Evolutionary conservation across 768 basidiomycete genomes (phyloP), one percentile per base, ranked within the genome.

Genomic region (Mycena galericulata): DNA sequence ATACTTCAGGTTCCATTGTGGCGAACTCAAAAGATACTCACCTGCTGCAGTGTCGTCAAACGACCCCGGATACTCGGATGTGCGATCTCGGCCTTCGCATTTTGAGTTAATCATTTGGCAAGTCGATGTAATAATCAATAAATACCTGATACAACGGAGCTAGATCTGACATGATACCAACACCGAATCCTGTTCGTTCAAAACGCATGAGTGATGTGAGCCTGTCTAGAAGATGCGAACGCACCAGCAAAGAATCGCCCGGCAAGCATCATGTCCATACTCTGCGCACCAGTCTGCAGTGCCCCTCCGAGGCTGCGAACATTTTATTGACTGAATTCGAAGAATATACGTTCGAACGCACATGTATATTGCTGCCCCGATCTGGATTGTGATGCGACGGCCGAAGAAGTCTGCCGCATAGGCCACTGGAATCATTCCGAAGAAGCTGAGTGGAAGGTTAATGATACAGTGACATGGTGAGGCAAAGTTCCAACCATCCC

Each of bases 11-110:
- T 10, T 30, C 18, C 3, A 46, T 30, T 20, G 22, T 8, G 17
- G 46, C 24, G 38, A 34, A 10, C 46, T 14, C 30, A 8, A 20
- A 38, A 53, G 46, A 38, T n/a, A 36, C 69, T 12, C 45, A 80
- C 79, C 68, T 86, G 86, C 74, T 87, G 86, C 34, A 88, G 76
- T 5, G 86, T 87, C 3, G 85, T 87, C 41, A 87, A 77, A 20
- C 86, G 79, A 12, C 87, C 87, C n/a, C 86, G 80, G 46, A 87
- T 87, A 76, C 83, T 84, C 0, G 87, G 86, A 65, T 87, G 86
- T 2, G 87, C 85, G 56, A 89, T 88, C 76, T 88, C 87, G 20
- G 87, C 84, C 78, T 82, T 41, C 7, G 27, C 7, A 20, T 53
- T 22, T 4, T 53, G 18, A 18, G 57, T 14, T 20, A 65, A 57